Evolutionary conservation across 768 basidiomycete genomes (phyloP).

Genomic region (Pleurotus pulmonarius): DNA sequence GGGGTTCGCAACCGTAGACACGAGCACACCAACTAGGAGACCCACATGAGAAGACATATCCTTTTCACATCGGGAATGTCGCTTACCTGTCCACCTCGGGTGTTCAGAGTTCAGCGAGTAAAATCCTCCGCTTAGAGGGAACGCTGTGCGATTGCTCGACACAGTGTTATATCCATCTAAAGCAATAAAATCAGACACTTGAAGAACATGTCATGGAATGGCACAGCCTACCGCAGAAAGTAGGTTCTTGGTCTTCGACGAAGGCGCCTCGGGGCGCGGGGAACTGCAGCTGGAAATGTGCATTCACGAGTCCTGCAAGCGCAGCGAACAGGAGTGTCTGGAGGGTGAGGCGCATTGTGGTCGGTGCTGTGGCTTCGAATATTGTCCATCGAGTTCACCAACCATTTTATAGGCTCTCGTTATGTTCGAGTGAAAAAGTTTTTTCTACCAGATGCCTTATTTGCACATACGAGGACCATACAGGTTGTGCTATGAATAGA

Average conservation of each 20-base stretch:
- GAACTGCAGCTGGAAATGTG: slow-evolving; percentile 81
- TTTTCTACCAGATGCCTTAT: slow-evolving; percentile 13
- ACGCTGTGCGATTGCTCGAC: slow-evolving; percentile 55
- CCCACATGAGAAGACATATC: not conserved
- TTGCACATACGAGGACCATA: not conserved
- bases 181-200: not conserved
- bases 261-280: slow-evolving; percentile 73
- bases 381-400: not conserved
- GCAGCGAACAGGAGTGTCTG: slow-evolving; percentile 28
- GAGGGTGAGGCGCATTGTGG: slow-evolving; percentile 29
- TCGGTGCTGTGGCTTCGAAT: not conserved
- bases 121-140: slow-evolving; percentile 64
- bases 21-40: slow-evolving; percentile 42
- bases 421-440: slow-evolving; percentile 17
- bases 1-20: slow-evolving; percentile 56
- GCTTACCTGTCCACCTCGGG: slow-evolving; percentile 53
- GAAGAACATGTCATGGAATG: not conserved
- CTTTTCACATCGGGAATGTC: slow-evolving; percentile 1
- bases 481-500: not conserved
- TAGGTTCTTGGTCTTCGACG: slow-evolving; percentile 49
- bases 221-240: slow-evolving; percentile 61
- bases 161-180: slow-evolving; percentile 61
- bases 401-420: not conserved
- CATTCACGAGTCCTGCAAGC: slow-evolving; percentile 42
- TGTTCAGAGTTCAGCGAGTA: slow-evolving; percentile 67